Evolutionary conservation across 257 asterid genomes (phyloP).

Genomic region (Lycium barbarum): DNA sequence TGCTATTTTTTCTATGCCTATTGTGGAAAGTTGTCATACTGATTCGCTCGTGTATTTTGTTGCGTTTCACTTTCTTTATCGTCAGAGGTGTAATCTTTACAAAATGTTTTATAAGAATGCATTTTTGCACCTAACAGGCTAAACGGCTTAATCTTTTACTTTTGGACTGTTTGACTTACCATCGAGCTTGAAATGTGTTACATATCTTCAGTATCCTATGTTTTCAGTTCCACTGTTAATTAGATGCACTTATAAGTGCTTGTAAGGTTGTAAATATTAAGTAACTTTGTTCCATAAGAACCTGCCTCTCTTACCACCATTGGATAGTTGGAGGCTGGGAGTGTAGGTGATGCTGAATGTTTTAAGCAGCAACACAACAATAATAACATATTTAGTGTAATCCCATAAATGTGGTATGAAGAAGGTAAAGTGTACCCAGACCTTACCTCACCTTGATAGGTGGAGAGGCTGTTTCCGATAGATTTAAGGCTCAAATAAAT

Average conservation of each 20-base stretch:
- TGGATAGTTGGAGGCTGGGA: neutral
- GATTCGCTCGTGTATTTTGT: constrained; percentile 7
- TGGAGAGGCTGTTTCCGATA: too few relatives aligned
- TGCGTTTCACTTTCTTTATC: neutral
- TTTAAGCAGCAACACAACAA: neutral
- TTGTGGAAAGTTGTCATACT: neutral
- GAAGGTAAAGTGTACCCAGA: too few relatives aligned
- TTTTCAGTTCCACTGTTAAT: neutral
- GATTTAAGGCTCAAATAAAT: too few relatives aligned
- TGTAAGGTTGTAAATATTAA: neutral
- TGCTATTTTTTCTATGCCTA: neutral
- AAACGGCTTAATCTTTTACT: neutral
- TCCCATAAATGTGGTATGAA: too few relatives aligned
- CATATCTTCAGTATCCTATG: neutral
- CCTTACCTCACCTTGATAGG: too few relatives aligned
- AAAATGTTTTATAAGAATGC: neutral
- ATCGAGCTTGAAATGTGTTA: constrained; percentile 1
- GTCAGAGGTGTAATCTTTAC: neutral
- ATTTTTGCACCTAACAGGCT: neutral
- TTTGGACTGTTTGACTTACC: neutral
- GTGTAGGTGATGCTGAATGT: neutral
- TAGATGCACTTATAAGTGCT: constrained; percentile 1
- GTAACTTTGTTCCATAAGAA: neutral
- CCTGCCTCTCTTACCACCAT: constrained; percentile 4
- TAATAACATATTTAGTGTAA: too few relatives aligned